Conservation (phyloP, 768 basidiomycete genomes). For the Coprinellus aureogranulatus region DNA sequence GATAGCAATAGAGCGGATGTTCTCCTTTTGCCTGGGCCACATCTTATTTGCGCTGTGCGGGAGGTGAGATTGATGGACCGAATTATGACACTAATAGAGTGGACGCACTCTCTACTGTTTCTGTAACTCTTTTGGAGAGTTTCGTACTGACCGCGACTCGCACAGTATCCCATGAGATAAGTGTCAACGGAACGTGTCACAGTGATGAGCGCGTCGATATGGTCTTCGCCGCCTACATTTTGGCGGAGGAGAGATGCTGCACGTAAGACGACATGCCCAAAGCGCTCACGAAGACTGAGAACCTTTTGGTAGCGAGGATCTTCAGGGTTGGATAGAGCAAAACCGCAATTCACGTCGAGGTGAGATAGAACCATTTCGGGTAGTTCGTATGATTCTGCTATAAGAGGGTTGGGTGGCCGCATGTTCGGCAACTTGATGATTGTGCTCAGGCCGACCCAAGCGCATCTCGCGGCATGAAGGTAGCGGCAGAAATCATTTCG, state of each 20-base stretch:
- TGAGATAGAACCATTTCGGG: slow-evolving; percentile 67
- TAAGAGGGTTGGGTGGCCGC: slow-evolving; percentile 52
- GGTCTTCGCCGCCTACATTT: slow-evolving; percentile 69
- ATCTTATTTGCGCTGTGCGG: slow-evolving; percentile 47
- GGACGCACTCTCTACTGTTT: slow-evolving; percentile 58
- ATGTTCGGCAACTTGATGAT: slow-evolving; percentile 60
- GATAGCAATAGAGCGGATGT: slow-evolving; percentile 69
- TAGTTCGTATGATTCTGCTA: slow-evolving; percentile 62
- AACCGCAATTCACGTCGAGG: slow-evolving; percentile 70
- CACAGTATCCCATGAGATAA: slow-evolving; percentile 69
- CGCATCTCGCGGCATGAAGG: slow-evolving; percentile 67
- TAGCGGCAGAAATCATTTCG: slow-evolving; percentile 86
- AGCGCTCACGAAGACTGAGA: slow-evolving; percentile 53
- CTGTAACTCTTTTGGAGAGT: slow-evolving; percentile 65
- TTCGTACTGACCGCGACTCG: slow-evolving; percentile 57
- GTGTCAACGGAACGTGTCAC: slow-evolving; percentile 74
- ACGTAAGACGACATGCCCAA: slow-evolving; percentile 64
- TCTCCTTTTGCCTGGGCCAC: slow-evolving; percentile 71
- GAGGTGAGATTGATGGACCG: slow-evolving; percentile 28
- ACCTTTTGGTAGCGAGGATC: slow-evolving; percentile 76
- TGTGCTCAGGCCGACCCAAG: slow-evolving; percentile 76
- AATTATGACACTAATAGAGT: background rate
- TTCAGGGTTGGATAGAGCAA: slow-evolving; percentile 66
- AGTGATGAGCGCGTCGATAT: slow-evolving; percentile 79
- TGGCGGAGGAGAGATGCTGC: slow-evolving; percentile 66